phyloP scores from a whole-genome alignment of 768 basidiomycete genomes.

The Amanita phalloides region DNA sequence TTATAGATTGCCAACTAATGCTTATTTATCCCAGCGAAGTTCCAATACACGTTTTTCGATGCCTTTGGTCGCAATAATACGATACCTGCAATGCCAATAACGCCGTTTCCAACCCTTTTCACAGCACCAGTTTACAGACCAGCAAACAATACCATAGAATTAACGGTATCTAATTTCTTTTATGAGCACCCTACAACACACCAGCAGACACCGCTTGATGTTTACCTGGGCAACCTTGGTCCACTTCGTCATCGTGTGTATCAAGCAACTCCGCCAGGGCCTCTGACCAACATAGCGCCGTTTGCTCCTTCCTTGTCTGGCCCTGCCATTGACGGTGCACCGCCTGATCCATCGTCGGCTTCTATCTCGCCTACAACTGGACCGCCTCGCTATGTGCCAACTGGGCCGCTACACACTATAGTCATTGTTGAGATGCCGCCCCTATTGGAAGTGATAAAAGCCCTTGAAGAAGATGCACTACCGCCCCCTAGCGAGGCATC shows the following conservation, averaged over 20 bases:
- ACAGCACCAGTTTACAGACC: slow-evolving; percentile 69
- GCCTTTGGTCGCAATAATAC: slow-evolving; percentile 72
- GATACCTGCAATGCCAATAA: slow-evolving; percentile 72
- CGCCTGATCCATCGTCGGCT: slow-evolving; percentile 17
- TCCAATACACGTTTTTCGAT: slow-evolving; percentile 92
- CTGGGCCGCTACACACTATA: slow-evolving; percentile 59
- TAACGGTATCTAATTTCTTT: slow-evolving; percentile 85
- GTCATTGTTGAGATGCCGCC: slow-evolving; percentile 83
- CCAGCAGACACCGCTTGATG: slow-evolving; percentile 63
- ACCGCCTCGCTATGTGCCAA: slow-evolving; percentile 39
- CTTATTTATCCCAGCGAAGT: slow-evolving; percentile 50
- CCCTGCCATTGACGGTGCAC: slow-evolving; percentile 18
- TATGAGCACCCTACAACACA: slow-evolving; percentile 62
- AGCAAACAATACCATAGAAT: slow-evolving; percentile 62
- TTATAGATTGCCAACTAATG: not conserved
- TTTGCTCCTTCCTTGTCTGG: slow-evolving; percentile 40
- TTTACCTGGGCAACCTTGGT: slow-evolving; percentile 85
- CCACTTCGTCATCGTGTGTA: slow-evolving; percentile 74
- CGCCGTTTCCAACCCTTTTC: slow-evolving; percentile 83
- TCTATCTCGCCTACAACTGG: slow-evolving; percentile 18
- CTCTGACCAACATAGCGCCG: slow-evolving; percentile 50
- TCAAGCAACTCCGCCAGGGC: slow-evolving; percentile 60
- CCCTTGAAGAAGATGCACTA: slow-evolving; percentile 61
- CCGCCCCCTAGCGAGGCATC: slow-evolving; percentile 30
- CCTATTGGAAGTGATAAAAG: slow-evolving; percentile 63